Conservation (phyloP, 768 basidiomycete species). For the Clathrus columnatus region DNA sequence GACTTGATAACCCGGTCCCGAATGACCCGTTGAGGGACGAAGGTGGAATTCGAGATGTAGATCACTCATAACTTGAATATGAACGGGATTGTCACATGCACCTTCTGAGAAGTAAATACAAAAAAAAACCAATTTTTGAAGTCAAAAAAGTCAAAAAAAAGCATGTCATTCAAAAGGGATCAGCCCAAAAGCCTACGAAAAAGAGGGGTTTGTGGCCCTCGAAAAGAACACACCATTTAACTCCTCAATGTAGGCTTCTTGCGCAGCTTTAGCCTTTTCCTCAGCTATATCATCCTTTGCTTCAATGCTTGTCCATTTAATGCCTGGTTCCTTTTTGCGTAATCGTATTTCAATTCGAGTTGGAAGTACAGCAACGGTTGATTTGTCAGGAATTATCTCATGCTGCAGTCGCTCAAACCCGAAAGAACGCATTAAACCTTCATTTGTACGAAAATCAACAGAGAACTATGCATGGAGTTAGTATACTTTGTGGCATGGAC, state of each 20-base stretch:
- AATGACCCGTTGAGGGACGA: slow-evolving; percentile 12
- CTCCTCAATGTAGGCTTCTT: slow-evolving; percentile 10
- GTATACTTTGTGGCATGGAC: background rate
- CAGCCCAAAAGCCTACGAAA: background rate
- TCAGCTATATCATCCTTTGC: slow-evolving; percentile 9
- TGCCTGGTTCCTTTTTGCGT: slow-evolving; percentile 10
- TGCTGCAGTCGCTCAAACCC: slow-evolving; percentile 1
- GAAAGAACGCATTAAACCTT: background rate
- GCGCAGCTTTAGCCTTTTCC: slow-evolving; percentile 10
- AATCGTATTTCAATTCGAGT: slow-evolving; percentile 10
- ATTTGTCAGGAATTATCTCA: slow-evolving; percentile 7
- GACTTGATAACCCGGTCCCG: slow-evolving; percentile 14
- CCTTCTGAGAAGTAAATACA: slow-evolving; percentile 1
- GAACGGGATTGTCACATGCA: slow-evolving; percentile 13
- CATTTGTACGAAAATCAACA: slow-evolving; percentile 4
- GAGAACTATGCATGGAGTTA: slow-evolving; percentile 1
- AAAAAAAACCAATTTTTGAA: too few relatives aligned
- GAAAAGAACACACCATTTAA: slow-evolving; percentile 8
- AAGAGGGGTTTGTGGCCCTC: too few relatives aligned
- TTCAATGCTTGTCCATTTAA: slow-evolving; percentile 11
- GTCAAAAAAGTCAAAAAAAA: background rate
- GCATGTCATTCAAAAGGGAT: background rate
- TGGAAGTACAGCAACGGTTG: slow-evolving; percentile 5
- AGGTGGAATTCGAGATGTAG: slow-evolving; percentile 22
- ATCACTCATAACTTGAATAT: slow-evolving; percentile 24